phyloP scores from a whole-genome alignment of 208 protist species.

The Naegleria gruberi region DNA sequence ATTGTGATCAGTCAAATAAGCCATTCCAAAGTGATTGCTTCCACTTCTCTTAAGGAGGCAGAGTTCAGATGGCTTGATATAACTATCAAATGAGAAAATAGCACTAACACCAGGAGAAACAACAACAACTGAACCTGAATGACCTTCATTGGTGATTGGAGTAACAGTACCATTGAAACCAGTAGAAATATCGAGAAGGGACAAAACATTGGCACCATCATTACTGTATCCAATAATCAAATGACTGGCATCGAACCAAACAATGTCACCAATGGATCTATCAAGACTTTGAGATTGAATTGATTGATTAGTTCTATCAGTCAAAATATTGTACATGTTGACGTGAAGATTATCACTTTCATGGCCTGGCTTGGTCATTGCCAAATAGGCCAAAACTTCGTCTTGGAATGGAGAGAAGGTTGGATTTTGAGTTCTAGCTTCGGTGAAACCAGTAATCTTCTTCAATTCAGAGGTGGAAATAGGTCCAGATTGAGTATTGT shows the following conservation, averaged over 20 bases:
- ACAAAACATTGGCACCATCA: not conserved
- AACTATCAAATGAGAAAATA: not conserved
- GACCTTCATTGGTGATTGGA: constrained; percentile 6
- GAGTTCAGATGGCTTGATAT: not conserved
- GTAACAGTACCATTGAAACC: not conserved
- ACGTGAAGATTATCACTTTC: constrained; percentile 28
- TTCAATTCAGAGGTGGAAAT: not conserved
- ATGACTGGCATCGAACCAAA: constrained; percentile 5
- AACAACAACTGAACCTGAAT: not conserved
- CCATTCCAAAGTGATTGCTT: not conserved
- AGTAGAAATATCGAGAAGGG: not conserved
- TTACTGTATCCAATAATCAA: not conserved
- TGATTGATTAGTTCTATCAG: not conserved
- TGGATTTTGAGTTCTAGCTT: constrained; percentile 30
- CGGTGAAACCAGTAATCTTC: not conserved
- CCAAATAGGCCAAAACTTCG: not conserved
- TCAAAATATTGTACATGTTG: constrained; percentile 16
- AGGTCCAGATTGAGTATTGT: not conserved
- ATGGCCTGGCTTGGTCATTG: constrained; percentile 30
- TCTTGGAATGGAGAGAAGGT: constrained; percentile 27
- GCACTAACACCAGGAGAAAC: not conserved
- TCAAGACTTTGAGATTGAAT: constrained; percentile 6
- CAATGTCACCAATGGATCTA: constrained; percentile 3
- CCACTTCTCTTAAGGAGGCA: not conserved
- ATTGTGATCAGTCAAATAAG: not conserved